A percentile compares a stretch with the other conserved stretches of the same genome.
Conservation (phyloP, 805 yeast species). For the Dipodascopsis tothii region DNA sequence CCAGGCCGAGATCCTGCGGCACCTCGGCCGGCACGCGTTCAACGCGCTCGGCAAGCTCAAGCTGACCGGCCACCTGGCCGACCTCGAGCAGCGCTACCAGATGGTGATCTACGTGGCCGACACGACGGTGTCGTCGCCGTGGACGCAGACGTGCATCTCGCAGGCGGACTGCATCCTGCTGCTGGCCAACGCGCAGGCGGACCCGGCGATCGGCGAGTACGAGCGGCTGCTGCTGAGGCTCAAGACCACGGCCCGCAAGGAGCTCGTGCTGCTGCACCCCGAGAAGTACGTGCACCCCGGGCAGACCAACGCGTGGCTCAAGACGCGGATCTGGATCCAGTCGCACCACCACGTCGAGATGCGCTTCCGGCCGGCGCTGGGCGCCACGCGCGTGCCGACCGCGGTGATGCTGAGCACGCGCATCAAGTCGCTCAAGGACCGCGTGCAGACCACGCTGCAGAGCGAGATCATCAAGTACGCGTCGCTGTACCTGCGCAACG, state of each 20-base stretch:
- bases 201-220: slow-evolving; percentile 74
- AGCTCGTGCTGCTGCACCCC: slow-evolving; percentile 74
- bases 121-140: slow-evolving; percentile 67
- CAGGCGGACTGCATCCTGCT: slow-evolving; percentile 93
- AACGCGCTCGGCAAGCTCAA: slow-evolving; percentile 79
- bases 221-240: slow-evolving; percentile 67
- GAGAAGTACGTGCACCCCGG: slow-evolving; percentile 81
- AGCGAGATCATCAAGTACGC: slow-evolving; percentile 28
- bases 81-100: slow-evolving; percentile 79
- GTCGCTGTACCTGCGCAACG: slow-evolving; percentile 9
- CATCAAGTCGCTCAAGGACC: slow-evolving; percentile 26
- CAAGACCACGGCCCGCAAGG: slow-evolving; percentile 81
- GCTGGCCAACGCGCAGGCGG: slow-evolving; percentile 72
- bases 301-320: slow-evolving; percentile 74
- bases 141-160: slow-evolving; percentile 88
- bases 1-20: slow-evolving; percentile 69
- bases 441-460: slow-evolving; percentile 30
- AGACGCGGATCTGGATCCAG: slow-evolving; percentile 81
- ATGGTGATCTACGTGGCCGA: slow-evolving; percentile 88
- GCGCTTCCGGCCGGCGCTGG: slow-evolving; percentile 30
- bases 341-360: slow-evolving; percentile 89
- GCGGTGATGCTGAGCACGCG: slow-evolving; percentile 7
- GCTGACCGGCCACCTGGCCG: slow-evolving; percentile 82
- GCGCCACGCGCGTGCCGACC: slow-evolving; percentile 9
- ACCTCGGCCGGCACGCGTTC: slow-evolving; percentile 87